phyloP scores from a whole-genome alignment of 345 rosid species.

The Luvunga scandens region DNA sequence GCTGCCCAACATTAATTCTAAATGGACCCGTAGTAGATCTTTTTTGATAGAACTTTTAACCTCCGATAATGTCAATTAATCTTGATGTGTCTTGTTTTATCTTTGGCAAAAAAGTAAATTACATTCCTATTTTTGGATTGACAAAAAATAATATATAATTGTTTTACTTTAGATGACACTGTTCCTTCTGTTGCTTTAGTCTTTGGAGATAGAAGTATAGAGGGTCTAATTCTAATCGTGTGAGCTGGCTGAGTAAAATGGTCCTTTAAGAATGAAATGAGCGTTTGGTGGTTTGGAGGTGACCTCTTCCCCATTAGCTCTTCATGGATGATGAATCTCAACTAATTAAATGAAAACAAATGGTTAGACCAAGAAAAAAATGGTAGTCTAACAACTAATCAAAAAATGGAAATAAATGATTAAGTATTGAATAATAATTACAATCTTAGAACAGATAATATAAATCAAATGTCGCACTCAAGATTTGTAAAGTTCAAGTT shows the following conservation, averaged over 20 bases:
- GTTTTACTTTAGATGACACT: neutral
- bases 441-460: neutral
- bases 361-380: neutral
- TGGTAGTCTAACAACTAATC: neutral
- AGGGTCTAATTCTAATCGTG: neutral
- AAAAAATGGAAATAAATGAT: neutral
- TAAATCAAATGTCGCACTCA: neutral
- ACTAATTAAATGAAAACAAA: neutral
- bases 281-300: neutral
- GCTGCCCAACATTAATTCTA: too few relatives aligned
- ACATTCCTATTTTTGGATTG: neutral
- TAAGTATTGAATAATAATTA: too few relatives aligned
- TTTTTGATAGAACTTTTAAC: neutral
- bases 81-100: neutral
- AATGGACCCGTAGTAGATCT: neutral
- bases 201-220: neutral
- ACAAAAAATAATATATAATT: neutral
- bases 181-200: neutral
- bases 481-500: neutral
- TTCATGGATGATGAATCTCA: neutral
- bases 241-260: neutral
- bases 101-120: neutral
- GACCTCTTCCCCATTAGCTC: neutral
- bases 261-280: neutral
- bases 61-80: neutral